Base-by-base conservation (phyloP, 768 basidiomycete species). In the Mrakia blollopis region DNA sequence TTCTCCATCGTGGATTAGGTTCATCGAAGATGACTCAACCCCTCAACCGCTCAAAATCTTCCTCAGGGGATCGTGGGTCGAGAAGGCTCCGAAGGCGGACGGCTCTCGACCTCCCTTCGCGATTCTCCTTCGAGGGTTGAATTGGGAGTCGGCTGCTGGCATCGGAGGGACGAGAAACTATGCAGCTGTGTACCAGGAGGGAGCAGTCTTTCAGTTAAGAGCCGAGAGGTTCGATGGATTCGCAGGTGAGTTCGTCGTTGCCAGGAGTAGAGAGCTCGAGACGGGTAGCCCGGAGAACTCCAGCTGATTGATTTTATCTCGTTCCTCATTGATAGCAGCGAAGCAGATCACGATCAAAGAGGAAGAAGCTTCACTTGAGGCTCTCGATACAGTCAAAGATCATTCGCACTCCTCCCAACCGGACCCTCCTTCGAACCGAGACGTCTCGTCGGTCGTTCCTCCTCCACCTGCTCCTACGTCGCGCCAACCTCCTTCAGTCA, bases 81-180 rank as follows among this genome's bases (percentile, higher is more conserved):
- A 13, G 25, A 68, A 11, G 39, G 14, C 21, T 68, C 65, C 35
- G 18, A 50, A 50, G 47, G 21, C 37, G 2, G 37, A 39, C 23
- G 35, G 35, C 13, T 23, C 65, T n/a, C 6, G 16, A n/a, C 23
- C 65, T 4, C 5, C 35, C 14, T n/a, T 68, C 35, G 35, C 25
- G 32, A n/a, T 68, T 8, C 65, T 68, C 21, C 37, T 68, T 21
- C 35, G 37, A 39, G 65, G 65, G 3, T 23, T 68, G 13, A 16
- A 39, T 9, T 68, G 65, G 65, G 65, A 68, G 37, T 6, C 37
- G 3, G 65, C 39, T 2, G 13, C 18, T 8, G 65, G 35, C 2
- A n/a, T 68, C 65, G 37, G 65, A 25, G 65, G 65, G 21, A 68
- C 39, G 65, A 37, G 65, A 25, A 39, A 39, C 9, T 68, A 68